These are phyloP conservation scores for Rosa multiflora DNA, from an alignment of 306 rosid species.

Conservation along the genomic window DNA sequence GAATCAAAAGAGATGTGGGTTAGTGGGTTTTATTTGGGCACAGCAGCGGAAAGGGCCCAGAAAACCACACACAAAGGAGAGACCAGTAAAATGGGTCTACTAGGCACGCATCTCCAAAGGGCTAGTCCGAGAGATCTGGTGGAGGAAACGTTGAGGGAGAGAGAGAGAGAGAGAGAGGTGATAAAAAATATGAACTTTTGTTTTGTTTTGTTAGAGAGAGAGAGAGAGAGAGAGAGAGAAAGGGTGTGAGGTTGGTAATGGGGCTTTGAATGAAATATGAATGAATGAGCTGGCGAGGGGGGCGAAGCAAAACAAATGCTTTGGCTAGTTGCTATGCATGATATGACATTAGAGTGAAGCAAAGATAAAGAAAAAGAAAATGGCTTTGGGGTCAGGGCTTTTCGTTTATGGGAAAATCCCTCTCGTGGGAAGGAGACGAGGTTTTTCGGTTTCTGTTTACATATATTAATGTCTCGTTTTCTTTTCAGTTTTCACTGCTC, in stretches of 20 bases:
- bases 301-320: slow-evolving; percentile 26
- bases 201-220: neutral
- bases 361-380: slow-evolving; percentile 11
- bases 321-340: slow-evolving; percentile 58
- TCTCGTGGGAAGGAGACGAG: slow-evolving; percentile 49
- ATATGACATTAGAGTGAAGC: slow-evolving; percentile 56
- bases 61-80: slow-evolving; percentile 1
- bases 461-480: neutral
- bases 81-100: slow-evolving; percentile 17
- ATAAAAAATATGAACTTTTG: neutral
- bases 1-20: slow-evolving; percentile 22
- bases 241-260: slow-evolving; percentile 42
- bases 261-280: slow-evolving; percentile 38
- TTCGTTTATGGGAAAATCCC: slow-evolving; percentile 46
- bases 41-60: slow-evolving; percentile 26
- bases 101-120: slow-evolving; percentile 50
- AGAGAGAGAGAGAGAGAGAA: slow-evolving; percentile 21
- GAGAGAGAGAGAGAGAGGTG: slow-evolving; percentile 22
- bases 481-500: neutral
- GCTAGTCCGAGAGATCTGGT: slow-evolving; percentile 67
- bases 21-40: slow-evolving; percentile 25
- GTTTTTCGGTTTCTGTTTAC: slow-evolving; percentile 35
- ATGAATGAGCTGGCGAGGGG: slow-evolving; percentile 65
- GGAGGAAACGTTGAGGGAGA: slow-evolving; percentile 30
- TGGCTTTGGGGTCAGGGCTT: slow-evolving; percentile 42